A percentile compares a stretch with the other conserved stretches of the same genome.
These are phyloP conservation scores for Teratosphaeriaceae sp. DNA, from an alignment of 2,329 filamentous ascomycete genomes.

Conservation along the genomic window DNA sequence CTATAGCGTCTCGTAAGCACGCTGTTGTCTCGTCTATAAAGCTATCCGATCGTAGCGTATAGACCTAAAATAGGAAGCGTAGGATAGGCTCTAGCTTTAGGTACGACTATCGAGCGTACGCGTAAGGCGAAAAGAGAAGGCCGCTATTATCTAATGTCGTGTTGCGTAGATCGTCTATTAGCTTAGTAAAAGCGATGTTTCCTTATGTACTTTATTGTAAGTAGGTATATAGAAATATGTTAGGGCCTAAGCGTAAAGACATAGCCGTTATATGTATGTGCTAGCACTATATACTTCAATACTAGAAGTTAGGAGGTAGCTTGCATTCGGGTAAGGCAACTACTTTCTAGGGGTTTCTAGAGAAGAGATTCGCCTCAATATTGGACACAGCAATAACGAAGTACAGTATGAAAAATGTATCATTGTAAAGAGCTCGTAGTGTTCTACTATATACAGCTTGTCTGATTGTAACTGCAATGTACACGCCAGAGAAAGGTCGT, in stretches of 20 bases:
- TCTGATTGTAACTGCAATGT: constrained; percentile 1
- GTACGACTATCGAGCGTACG: constrained; percentile 1
- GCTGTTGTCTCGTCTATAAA: background rate
- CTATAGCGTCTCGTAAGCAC: background rate
- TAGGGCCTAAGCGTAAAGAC: background rate
- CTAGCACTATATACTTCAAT: constrained; percentile 5
- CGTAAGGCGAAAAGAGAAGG: background rate
- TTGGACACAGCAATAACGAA: background rate
- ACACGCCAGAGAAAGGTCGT: background rate
- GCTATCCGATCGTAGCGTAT: background rate
- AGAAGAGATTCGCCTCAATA: constrained; percentile 1
- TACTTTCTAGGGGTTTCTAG: background rate
- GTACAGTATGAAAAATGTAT: constrained; percentile 1
- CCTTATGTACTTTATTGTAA: background rate
- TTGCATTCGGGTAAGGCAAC: background rate
- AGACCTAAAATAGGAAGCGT: constrained; percentile 1
- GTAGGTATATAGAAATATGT: background rate
- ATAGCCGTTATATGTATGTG: constrained; percentile 1
- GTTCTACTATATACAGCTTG: background rate
- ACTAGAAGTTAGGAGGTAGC: background rate
- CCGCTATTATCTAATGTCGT: background rate
- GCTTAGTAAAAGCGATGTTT: background rate
- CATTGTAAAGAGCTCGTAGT: background rate
- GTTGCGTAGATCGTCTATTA: background rate
- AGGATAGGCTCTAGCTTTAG: background rate